Percentiles rank a stretch among this genome's conserved stretches.
phyloP scores from a whole-genome alignment of 176 grass and related monocot genomes.

The Dactylis glomerata region DNA sequence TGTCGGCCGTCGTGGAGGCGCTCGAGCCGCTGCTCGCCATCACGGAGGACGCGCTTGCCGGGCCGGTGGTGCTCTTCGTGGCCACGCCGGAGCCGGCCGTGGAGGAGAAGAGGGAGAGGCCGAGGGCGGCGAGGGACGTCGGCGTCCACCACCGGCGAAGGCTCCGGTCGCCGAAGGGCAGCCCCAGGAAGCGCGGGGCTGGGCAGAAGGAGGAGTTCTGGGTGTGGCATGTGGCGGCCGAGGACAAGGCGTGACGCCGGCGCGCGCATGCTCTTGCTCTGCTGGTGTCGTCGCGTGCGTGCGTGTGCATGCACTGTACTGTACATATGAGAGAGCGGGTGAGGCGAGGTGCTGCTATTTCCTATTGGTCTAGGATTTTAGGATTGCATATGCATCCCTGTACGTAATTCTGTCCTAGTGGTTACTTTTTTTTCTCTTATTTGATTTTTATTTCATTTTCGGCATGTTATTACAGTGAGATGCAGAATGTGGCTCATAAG shows the following conservation, averaged over 20 bases:
- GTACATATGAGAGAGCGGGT: conserved; percentile 5
- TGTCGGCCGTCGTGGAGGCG: conserved; percentile 63
- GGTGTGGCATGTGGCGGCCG: conserved; percentile 49
- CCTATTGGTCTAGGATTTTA: neutral
- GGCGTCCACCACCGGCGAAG: conserved; percentile 13
- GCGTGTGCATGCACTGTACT: neutral
- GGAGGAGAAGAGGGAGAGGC: conserved; percentile 39
- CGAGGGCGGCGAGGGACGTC: conserved; percentile 15
- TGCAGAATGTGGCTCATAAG: conserved; percentile 38
- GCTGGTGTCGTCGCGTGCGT: neutral
- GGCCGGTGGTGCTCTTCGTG: conserved; percentile 61
- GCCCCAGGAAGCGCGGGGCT: conserved; percentile 33
- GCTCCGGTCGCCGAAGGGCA: conserved; percentile 38
- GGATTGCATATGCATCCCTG: conserved; percentile 46
- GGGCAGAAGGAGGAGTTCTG: conserved; percentile 48
- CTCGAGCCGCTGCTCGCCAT: conserved; percentile 71
- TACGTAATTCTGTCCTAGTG: conserved; percentile 7
- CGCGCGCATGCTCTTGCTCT: neutral
- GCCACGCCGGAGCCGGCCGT: conserved; percentile 35
- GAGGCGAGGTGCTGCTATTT: neutral
- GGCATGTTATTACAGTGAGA: conserved; percentile 41
- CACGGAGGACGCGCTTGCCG: conserved; percentile 44
- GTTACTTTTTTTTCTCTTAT: neutral
- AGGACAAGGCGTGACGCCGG: conserved; percentile 26
- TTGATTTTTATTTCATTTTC: neutral